Conservation (phyloP, 148 eudicot species). For the Pouteria glomerata region DNA sequence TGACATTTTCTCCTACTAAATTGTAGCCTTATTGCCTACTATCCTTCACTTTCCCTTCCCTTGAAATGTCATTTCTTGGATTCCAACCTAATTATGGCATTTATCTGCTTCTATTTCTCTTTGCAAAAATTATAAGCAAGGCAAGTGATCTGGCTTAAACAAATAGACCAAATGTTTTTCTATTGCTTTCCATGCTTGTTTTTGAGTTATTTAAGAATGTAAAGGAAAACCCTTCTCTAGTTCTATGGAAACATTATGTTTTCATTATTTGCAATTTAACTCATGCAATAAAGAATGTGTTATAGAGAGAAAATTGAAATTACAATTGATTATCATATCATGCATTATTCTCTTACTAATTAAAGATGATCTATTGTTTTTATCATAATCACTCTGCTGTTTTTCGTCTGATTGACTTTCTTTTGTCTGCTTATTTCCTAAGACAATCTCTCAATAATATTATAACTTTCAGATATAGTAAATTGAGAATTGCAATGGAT, state of each 20-base stretch:
- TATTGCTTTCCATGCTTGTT: not conserved
- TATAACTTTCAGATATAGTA: constrained; percentile 54
- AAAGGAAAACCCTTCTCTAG: not conserved
- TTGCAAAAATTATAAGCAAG: too few relatives aligned
- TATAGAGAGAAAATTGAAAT: not conserved
- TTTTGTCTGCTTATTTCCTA: constrained; percentile 22
- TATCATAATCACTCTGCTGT: not conserved
- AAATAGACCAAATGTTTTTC: too few relatives aligned
- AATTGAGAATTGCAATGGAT: constrained; percentile 54
- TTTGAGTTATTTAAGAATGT: not conserved
- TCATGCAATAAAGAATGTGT: not conserved
- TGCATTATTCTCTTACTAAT: not conserved
- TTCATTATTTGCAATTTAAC: not conserved
- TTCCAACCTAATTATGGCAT: too few relatives aligned
- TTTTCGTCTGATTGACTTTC: not conserved
- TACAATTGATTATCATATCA: not conserved
- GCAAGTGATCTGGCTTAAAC: too few relatives aligned
- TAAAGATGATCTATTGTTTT: not conserved
- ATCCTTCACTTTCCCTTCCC: too few relatives aligned
- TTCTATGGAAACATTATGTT: not conserved
- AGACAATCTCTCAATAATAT: constrained; percentile 40
- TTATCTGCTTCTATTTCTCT: too few relatives aligned
- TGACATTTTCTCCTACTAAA: too few relatives aligned
- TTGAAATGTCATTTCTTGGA: too few relatives aligned
- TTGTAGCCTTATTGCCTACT: too few relatives aligned